These are phyloP conservation scores for Eucalyptus cloeziana DNA, from an alignment of 345 rosid species.

Conservation along the genomic window DNA sequence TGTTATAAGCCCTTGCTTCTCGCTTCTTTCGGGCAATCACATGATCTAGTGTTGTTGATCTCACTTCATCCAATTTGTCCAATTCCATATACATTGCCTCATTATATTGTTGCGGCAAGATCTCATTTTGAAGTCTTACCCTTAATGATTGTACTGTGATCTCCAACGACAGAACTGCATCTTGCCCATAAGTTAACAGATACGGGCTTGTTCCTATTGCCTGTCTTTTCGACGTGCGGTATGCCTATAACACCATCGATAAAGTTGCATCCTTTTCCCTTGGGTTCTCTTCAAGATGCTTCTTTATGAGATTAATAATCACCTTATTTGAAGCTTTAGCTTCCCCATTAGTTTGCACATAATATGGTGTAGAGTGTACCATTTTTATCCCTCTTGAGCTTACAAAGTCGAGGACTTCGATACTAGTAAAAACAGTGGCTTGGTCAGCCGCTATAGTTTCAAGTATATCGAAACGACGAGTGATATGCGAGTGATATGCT, in stretches of 20 bases:
- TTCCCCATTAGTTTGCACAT: background rate
- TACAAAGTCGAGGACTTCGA: background rate
- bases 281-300: background rate
- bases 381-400: background rate
- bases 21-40: background rate
- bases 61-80: background rate
- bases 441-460: background rate
- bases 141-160: background rate
- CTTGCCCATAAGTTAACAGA: background rate
- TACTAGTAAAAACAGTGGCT: background rate
- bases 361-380: background rate
- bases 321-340: background rate
- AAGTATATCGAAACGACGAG: background rate
- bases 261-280: background rate
- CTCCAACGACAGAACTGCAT: background rate
- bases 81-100: background rate
- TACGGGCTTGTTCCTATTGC: background rate
- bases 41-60: background rate
- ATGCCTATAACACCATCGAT: rapidly evolving
- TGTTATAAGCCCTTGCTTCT: background rate
- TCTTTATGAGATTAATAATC: background rate
- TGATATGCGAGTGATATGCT: background rate
- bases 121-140: background rate
- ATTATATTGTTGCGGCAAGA: background rate
- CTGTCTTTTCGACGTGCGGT: rapidly evolving